Evolutionary conservation across 768 basidiomycete species (phyloP), one percentile per base, ranked within the genome.

Genomic region (Mycena indigotica): DNA sequence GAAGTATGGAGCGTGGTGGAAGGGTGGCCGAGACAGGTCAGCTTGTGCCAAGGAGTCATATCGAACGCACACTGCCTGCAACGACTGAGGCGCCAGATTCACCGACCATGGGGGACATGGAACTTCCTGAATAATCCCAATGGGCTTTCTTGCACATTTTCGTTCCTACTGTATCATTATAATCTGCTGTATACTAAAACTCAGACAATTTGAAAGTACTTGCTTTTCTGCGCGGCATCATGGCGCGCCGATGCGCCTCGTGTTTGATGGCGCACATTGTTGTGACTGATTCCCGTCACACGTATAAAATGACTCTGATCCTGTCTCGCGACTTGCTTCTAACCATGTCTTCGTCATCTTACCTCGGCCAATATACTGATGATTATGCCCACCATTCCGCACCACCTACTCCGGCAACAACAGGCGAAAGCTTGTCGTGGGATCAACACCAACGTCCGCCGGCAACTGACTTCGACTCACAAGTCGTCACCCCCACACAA

Each of bases 21-120:
- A 73, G 89, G 30, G 78, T 90, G 25, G 89, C 87, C 1, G 89
- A 91, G 75, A 86, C 83, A 39, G 86, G 87, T 15, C 78, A 76
- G 50, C 67, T 91, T 60, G 61, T 80, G 44, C 75, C 78, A 21
- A 68, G 83, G 56, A 81, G 80, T 66, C 77, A 78, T 41, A 76
- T 80, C 24, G 78, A 77, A 61, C 75, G 76, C 62, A 77, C 73
- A 50, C 63, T 79, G 17, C 58, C 69, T 32, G 65, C 70, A 24
- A 71, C 72, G 12, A 66, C 70, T 46, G 72, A 76, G 29, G 67
- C 67, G 44, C 69, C 72, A 45, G 70, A 67, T 56, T 64, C 63
- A 49, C 66, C 61, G 35, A n/a, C 57, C 52, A 50, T 59, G 53
- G 52, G 55, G 53, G 49, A 53, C 50, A 53, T 56, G 46, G 46